Base-by-base conservation (phyloP, 225 moss, liverwort and hornwort species). In the Pseudoscleropodium purum region DNA sequence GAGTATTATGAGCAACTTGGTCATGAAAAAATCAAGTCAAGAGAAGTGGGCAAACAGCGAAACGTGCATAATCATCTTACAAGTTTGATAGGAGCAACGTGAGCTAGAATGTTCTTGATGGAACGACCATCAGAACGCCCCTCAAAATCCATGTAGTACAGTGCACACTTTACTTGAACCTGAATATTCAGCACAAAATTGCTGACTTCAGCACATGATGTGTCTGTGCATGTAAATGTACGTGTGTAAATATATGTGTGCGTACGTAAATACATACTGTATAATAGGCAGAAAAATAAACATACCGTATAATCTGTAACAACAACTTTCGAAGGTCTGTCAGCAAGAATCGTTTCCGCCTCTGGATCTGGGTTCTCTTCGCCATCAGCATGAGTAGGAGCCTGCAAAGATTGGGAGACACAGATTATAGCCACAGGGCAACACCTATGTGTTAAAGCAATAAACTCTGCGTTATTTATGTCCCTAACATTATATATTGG, bases 41-140 rank as follows among this genome's bases (percentile, higher is more conserved):
- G 57, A 84, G 36, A 88, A 68, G 18, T 64, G 41, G 73, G 61
- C 36, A 61, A 41, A 78, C 6, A 65, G 18, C 23, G 18, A 65
- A 86, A 62, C 18, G 78, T 72, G 41, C 57, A 90, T 63, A 82
- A 79, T 21, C 37, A 87, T 89, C 94, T 87, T 94, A 98, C 98
- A 84, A 99, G 94, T 89, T 99, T 99, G 83, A 99, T 92, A 49
- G 99, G 99, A 90, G 97, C 95, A 72, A 99, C 99, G 87, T 97
- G 99, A 26, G 97, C 97, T 90, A 99, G 91, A 79, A 97, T 97
- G 34, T 96, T 99, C 80, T 99, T 99, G 47, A 99, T 96, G 75
- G 99, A 99, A 75, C 97, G 96, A 76, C 99, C 99, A 94, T 99
- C 99, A 77, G 99, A 97, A 80, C 99, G 95, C 85, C 99, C 99